phyloP scores from a whole-genome alignment of 352 stramenopile species.

The Globisporangium nagaii region DNA sequence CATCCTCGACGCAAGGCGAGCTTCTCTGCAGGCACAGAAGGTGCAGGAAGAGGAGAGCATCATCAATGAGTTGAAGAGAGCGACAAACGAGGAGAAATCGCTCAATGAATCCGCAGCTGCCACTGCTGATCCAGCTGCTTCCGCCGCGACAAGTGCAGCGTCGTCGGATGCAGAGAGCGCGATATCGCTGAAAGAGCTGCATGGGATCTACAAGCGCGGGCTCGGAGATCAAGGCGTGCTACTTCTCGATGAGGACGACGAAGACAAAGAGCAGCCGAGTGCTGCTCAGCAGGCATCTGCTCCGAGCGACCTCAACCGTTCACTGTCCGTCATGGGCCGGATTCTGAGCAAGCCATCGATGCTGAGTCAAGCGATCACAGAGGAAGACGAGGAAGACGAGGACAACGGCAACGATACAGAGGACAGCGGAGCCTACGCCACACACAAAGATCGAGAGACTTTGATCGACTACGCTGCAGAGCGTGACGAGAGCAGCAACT shows the following conservation, averaged over 20 bases:
- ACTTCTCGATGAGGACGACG: constrained; percentile 29
- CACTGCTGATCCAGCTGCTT: neutral
- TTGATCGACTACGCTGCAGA: constrained; percentile 6
- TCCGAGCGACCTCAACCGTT: neutral
- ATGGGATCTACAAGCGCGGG: constrained; percentile 78
- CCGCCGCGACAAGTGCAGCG: neutral
- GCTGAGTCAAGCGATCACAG: constrained; percentile 30
- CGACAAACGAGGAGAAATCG: constrained; percentile 32
- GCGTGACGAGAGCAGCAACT: constrained; percentile 3
- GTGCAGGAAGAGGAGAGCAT: constrained; percentile 30
- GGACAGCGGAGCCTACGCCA: neutral
- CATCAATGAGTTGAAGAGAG: constrained; percentile 34
- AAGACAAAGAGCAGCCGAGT: constrained; percentile 2
- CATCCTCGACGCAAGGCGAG: constrained; percentile 13
- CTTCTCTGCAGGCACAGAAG: constrained; percentile 20
- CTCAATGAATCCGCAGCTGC: neutral
- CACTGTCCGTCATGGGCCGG: constrained; percentile 33
- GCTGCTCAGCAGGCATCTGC: neutral
- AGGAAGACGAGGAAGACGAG: constrained; percentile 22
- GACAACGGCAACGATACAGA: constrained; percentile 20
- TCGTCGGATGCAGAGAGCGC: constrained; percentile 18
- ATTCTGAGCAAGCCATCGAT: constrained; percentile 37
- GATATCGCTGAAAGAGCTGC: constrained; percentile 58
- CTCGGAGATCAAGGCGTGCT: constrained; percentile 66
- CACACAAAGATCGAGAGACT: constrained; percentile 2